Evolutionary conservation across 2,329 filamentous ascomycete species (phyloP).

Genomic region (Metarhizium robertsii): DNA sequence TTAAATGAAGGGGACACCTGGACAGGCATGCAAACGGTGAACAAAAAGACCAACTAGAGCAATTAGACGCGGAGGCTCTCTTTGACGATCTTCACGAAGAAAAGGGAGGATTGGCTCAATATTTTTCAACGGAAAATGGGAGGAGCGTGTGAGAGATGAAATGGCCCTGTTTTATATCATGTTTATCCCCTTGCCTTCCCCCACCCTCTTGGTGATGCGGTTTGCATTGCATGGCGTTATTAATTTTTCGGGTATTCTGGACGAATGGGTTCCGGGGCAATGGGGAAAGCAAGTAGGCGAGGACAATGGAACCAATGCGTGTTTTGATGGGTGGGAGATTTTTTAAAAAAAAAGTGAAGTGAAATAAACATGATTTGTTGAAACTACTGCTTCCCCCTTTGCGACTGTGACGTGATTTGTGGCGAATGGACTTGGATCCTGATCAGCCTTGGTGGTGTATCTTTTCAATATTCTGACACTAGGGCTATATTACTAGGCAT

Average conservation of each 20-base stretch:
- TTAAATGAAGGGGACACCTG: not conserved
- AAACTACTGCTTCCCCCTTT: not conserved
- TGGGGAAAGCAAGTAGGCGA: constrained; percentile 1
- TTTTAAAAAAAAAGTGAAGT: not conserved
- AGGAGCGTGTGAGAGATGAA: not conserved
- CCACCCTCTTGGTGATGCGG: constrained; percentile 21
- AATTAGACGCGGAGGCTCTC: not conserved
- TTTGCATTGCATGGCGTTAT: constrained; percentile 31
- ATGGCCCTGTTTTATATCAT: constrained; percentile 7
- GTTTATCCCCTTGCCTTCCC: constrained; percentile 13
- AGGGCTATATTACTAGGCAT: too few species aligned
- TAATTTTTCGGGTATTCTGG: constrained; percentile 10
- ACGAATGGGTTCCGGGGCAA: constrained; percentile 19
- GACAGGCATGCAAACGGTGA: not conserved
- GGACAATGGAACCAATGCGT: constrained; percentile 16
- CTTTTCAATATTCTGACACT: too few species aligned
- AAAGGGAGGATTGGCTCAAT: not conserved
- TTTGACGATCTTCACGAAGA: not conserved
- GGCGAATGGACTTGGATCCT: too few species aligned
- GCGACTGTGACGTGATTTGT: not conserved
- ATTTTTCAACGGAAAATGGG: not conserved
- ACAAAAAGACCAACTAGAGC: not conserved
- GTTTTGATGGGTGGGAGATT: constrained; percentile 11
- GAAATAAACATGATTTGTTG: constrained; percentile 3
- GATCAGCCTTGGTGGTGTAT: too few species aligned